Evolutionary conservation across 352 stramenopile species (phyloP).

Genomic region (Pythium rishiriense): DNA sequence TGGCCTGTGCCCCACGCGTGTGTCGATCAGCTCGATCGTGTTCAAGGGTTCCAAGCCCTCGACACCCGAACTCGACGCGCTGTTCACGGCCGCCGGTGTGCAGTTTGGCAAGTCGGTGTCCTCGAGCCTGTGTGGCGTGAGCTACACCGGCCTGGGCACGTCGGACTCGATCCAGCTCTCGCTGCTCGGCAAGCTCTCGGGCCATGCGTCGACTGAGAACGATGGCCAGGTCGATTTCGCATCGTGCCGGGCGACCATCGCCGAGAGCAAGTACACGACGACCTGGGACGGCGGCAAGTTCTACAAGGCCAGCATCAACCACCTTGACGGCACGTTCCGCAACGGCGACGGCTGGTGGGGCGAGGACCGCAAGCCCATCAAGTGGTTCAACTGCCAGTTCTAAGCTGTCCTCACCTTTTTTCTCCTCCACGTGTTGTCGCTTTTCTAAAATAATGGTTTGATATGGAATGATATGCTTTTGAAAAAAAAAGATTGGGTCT

Average conservation of each 20-base stretch:
- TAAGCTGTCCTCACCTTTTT: constrained; percentile 5
- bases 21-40: constrained; percentile 6
- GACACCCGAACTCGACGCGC: constrained; percentile 5
- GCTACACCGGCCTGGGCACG: constrained; percentile 25
- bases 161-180: constrained; percentile 22
- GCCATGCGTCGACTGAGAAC: constrained; percentile 30
- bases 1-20: constrained; percentile 12
- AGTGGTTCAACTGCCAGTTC: constrained; percentile 49
- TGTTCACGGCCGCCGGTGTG: constrained; percentile 14
- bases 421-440: too few relatives aligned
- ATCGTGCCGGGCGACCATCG: constrained; percentile 26
- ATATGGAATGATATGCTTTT: too few relatives aligned
- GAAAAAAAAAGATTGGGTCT: not conserved
- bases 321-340: constrained; percentile 33
- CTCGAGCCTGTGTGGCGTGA: constrained; percentile 35
- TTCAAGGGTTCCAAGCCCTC: constrained; percentile 14
- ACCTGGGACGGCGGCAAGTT: constrained; percentile 20
- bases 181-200: constrained; percentile 23
- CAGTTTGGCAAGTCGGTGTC: constrained; percentile 10
- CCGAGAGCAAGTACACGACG: constrained; percentile 17
- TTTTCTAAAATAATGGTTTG: not conserved
- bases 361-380: constrained; percentile 40
- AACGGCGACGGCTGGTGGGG: constrained; percentile 39
- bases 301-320: constrained; percentile 45
- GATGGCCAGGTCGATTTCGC: constrained; percentile 39